These are phyloP conservation scores for Penicillium glabrum DNA, from an alignment of 2,329 filamentous ascomycete genomes.

Conservation along the genomic window DNA sequence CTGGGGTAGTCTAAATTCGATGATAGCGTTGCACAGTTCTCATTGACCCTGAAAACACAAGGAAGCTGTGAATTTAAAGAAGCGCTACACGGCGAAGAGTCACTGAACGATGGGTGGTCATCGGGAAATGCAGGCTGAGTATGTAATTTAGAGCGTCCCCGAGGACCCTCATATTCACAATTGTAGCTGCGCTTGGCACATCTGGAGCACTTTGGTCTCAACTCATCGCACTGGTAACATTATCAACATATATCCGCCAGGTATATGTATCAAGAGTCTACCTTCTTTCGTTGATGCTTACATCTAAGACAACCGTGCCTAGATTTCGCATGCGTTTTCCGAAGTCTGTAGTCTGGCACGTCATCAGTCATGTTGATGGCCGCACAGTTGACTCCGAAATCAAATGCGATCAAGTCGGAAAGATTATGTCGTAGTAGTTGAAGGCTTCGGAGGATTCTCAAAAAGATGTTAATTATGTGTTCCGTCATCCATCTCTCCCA, in stretches of 20 bases:
- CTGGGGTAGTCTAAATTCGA: background rate
- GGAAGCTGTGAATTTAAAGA: slow-evolving; percentile 22
- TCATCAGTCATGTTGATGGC: no score
- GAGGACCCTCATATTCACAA: no score
- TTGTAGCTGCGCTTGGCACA: slow-evolving; percentile 25
- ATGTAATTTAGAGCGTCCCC: no score
- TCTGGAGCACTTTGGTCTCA: slow-evolving; percentile 33
- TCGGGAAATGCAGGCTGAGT: slow-evolving; percentile 12
- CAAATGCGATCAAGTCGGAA: no score
- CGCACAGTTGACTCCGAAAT: no score
- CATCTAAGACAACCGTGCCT: slow-evolving; percentile 36
- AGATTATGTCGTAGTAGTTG: no score
- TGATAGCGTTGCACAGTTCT: background rate
- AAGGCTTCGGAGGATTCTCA: no score
- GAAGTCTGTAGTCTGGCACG: slow-evolving; percentile 12
- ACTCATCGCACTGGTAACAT: slow-evolving; percentile 35
- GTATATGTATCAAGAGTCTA: slow-evolving; percentile 6
- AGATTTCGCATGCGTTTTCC: slow-evolving; percentile 33
- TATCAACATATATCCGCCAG: slow-evolving; percentile 6
- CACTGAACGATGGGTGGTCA: no score
- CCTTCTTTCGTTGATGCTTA: slow-evolving; percentile 39
- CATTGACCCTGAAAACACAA: background rate
- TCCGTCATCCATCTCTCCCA: no score
- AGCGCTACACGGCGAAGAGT: no score
- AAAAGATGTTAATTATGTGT: no score